Evolutionary conservation across 352 stramenopile genomes (phyloP), one percentile per base, ranked within the genome.

Genomic region (Phytophthora cactorum): DNA sequence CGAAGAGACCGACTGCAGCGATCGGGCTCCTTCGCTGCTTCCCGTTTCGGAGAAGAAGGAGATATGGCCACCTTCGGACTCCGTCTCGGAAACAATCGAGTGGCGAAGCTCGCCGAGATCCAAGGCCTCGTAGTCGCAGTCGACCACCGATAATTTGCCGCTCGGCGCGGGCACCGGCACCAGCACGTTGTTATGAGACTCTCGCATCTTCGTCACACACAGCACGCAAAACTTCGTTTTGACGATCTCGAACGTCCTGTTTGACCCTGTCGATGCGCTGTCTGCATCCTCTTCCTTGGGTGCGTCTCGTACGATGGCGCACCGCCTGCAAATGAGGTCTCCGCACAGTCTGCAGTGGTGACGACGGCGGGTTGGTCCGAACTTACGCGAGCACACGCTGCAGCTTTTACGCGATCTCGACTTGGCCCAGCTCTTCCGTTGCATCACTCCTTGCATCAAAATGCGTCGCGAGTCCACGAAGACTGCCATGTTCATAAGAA

Each of bases 301-400:
- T 3, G 81, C 74, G 51, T 85, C 70, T 28, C 83, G 83, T 25
- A 88, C 72, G 25, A 92, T 74, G 43, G 76, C 70, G 56, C 86
- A 94, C 51, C 86, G 86, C 50, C 84, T 66, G 62, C 86, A 94
- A 63, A 92, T 88, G 36, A 94, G 81, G 34, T 94, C 82, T 52
- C 86, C 86, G 52, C 86, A 94, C n/a, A 94, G 60, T 4, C 86
- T 75, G 55, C 86, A 94, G 70, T 93, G 84, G 59, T 95, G 86
- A 22, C 86, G 84, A 6, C 80, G 77, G 8, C 84, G 78, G n/a
- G 81, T 87, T 3, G 84, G 69, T 10, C 76, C 63, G 52, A 95
- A 95, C 27, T 77, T 73, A 25, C 80, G 73, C 34, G 84, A 78
- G 59, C 86, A 95, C 3, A 92, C 78, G 25, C 77, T 82, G 53